Percentiles rank a stretch among this genome's conserved stretches.
These are phyloP conservation scores for Camillea tinctor DNA, from an alignment of 2,329 filamentous ascomycete species.

Conservation along the genomic window DNA sequence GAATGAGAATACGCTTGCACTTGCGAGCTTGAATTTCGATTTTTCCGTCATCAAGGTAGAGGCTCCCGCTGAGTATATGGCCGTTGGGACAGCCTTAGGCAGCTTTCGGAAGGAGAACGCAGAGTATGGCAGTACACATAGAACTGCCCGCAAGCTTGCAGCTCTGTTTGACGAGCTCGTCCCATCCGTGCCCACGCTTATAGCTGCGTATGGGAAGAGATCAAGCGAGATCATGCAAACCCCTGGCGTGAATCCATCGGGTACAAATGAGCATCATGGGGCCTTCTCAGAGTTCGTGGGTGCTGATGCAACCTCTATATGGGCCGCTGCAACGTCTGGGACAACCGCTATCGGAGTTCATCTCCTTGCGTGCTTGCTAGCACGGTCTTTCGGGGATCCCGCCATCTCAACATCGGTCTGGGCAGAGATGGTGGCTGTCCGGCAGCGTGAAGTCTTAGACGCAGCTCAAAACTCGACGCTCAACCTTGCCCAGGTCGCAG, in stretches of 20 bases:
- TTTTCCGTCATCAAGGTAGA: neutral
- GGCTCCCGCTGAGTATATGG: neutral
- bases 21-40: no score
- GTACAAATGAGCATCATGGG: slow-evolving; percentile 1
- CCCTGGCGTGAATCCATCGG: slow-evolving; percentile 5
- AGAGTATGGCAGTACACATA: slow-evolving; percentile 2
- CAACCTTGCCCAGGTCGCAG: no score
- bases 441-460: no score
- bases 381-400: slow-evolving; percentile 20
- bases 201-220: slow-evolving; percentile 3
- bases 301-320: slow-evolving; percentile 22
- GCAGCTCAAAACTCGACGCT: no score
- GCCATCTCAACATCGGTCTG: slow-evolving; percentile 32
- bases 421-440: slow-evolving; percentile 7
- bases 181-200: neutral
- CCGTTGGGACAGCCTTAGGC: slow-evolving; percentile 2
- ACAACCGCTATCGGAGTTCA: slow-evolving; percentile 29
- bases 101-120: slow-evolving; percentile 1
- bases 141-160: slow-evolving; percentile 5
- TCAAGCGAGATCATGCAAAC: slow-evolving; percentile 2
- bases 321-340: slow-evolving; percentile 22
- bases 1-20: no score
- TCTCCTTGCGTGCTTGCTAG: slow-evolving; percentile 36
- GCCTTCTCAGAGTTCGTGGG: slow-evolving; percentile 5
- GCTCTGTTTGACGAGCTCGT: slow-evolving; percentile 6